A percentile compares a stretch with the other conserved stretches of the same genome.
phyloP scores from a whole-genome alignment of 192 early-diverging fungal genomes.

The Podila horticola region DNA sequence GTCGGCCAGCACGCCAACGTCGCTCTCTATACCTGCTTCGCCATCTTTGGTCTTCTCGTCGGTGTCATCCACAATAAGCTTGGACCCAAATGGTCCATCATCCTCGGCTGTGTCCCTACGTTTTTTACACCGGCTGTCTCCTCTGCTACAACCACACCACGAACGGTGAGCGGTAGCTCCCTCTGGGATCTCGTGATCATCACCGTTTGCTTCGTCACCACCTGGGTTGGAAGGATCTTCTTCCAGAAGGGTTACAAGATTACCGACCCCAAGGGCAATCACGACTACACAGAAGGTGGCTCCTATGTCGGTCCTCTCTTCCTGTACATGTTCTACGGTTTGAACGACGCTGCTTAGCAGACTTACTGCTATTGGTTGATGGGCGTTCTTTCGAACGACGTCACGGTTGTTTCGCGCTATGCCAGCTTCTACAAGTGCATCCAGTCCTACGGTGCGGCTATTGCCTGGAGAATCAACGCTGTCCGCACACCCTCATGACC shows the following conservation, averaged over 20 bases:
- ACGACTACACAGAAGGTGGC: constrained; percentile 55
- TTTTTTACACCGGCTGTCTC: constrained; percentile 81
- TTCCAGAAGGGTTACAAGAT: constrained; percentile 63
- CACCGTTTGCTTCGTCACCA: constrained; percentile 56
- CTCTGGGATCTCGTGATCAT: constrained; percentile 62
- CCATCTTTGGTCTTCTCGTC: constrained; percentile 77
- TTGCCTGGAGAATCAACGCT: constrained; percentile 75
- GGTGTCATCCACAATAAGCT: constrained; percentile 81
- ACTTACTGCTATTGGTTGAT: constrained; percentile 80
- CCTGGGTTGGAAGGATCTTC: constrained; percentile 69
- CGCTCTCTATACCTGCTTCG: constrained; percentile 78
- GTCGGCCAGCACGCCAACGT: constrained; percentile 77
- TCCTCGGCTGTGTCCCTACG: constrained; percentile 74
- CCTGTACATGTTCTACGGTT: constrained; percentile 78
- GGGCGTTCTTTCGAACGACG: constrained; percentile 84
- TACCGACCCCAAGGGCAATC: constrained; percentile 4
- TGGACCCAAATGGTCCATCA: constrained; percentile 74
- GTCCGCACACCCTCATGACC: constrained; percentile 14
- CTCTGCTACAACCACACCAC: constrained; percentile 70
- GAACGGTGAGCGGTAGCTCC: constrained; percentile 65
- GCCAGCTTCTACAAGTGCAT: constrained; percentile 91
- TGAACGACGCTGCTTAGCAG: constrained; percentile 86
- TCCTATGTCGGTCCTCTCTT: constrained; percentile 67
- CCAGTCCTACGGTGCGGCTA: constrained; percentile 77
- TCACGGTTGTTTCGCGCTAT: constrained; percentile 72